Evolutionary conservation across 2,329 filamentous ascomycete genomes (phyloP), one percentile per base, ranked within the genome.

Genomic region (Penicillium brasilianum): DNA sequence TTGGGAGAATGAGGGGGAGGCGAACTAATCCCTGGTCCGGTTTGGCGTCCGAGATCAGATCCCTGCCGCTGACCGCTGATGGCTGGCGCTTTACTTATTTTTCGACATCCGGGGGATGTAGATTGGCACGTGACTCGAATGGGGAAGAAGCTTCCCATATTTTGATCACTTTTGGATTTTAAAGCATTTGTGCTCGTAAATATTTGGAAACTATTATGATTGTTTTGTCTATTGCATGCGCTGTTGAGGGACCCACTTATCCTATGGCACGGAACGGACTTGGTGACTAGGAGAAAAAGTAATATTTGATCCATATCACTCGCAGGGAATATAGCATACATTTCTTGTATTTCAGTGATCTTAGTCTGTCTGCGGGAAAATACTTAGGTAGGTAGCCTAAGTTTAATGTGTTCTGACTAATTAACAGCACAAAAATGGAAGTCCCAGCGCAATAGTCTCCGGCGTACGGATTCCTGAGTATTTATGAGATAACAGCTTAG

Each of bases 41-140:
- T 51, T 52, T 46, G 55, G 55, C 28, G 25, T 48, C 53, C 18
- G 53, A 28, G 53, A 46, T 56, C 53, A 48, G 53, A 56, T 48
- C 53, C 53, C 30, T 56, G 41, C 53, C 30, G 53, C 53, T 39
- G 34, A 54, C 51, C 51, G 51, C 36, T 37, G 34, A 54, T 37
- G 50, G 34, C 50, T 53, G 20, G 9, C 14, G 14, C 3, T 28
- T 13, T 14, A 8, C 32, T 18, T 20, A n/a, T n/a, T n/a, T n/a
- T n/a, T n/a, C n/a, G 22, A 54, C 37, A 11, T 18, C 25, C 18
- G 52, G 22, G 37, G 39, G 30, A 20, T n/a, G 39, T 44, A 41
- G 7, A 43, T 54, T 18, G 10, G 37, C 52, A 54, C 52, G 52
- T 54, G 52, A 54, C 52, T 18, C 4, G 11, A 5, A 20, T 18